Base-by-base conservation (phyloP, 257 asterid species). In the Rhazya stricta region DNA sequence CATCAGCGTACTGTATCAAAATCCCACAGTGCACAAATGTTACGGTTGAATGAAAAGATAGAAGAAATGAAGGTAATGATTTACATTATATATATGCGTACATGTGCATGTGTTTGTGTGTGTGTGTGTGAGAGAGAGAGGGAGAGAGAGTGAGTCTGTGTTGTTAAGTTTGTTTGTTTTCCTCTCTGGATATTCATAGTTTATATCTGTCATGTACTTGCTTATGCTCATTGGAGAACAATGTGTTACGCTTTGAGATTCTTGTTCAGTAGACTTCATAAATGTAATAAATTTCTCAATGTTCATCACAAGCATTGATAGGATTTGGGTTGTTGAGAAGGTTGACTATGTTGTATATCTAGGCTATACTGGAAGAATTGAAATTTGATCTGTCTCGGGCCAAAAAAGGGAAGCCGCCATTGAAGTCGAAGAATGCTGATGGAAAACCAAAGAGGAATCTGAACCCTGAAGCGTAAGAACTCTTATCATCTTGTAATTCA, bases 1-100 rank as follows among this genome's bases (percentile, higher is more conserved):
- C 99, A 95, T 82, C 98, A 95, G 76, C 96, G 98, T 69, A 79
- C 91, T 23, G 99, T 84, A 54, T 92, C 98, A 18, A 95, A 95
- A 88, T 71, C 96, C 74, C 99, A 95, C 82, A 81, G 87, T 65
- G 85, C 92, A 69, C 99, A 92, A 83, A 95, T 92, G 90, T 51
- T 73, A 19, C 89, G 89, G 63, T 80, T 95, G 91, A 54, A 92
- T 81, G 96, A 88, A 77, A 95, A 92, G 88, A 91, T 95, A 76
- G 91, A 89, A 13, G 99, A 92, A 79, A 77, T 86, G 30, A 92
- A 89, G 98, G 99, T 95, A 84, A 77, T 78, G 34, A n/a, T n/a
- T n/a, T n/a, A n/a, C n/a, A n/a, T n/a, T n/a, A n/a, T n/a, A n/a
- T n/a, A n/a, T n/a, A n/a, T n/a, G n/a, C n/a, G n/a, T n/a, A n/a